A percentile compares a stretch with the other conserved stretches of the same genome.
These are phyloP conservation scores for Chlamydomonas sphaeroides DNA, from an alignment of 139 green algal species.

Conservation along the genomic window DNA sequence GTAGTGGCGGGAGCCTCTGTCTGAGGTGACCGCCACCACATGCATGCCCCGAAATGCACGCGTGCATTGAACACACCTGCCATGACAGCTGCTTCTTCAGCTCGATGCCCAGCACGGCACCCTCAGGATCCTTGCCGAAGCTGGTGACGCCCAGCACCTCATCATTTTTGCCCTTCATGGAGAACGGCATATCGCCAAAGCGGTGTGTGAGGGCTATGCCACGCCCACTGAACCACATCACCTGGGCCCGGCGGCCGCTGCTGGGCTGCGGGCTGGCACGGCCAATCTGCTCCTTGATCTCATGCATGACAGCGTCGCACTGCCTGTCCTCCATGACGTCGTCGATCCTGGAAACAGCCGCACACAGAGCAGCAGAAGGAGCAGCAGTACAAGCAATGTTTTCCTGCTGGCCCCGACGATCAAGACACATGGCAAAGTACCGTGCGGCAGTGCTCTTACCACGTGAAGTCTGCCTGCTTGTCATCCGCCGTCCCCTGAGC, in stretches of 20 bases:
- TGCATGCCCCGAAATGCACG: no score
- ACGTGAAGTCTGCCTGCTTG: not conserved
- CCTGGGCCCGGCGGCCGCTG: not conserved
- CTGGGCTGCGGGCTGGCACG: not conserved
- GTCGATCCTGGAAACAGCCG: not conserved
- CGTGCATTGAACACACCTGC: not conserved
- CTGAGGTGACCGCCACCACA: no score
- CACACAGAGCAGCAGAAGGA: not conserved
- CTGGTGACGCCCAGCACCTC: not conserved
- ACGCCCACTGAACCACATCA: conserved; percentile 1
- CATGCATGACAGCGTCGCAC: not conserved
- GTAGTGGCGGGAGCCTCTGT: no score
- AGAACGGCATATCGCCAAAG: not conserved
- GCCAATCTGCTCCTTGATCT: not conserved
- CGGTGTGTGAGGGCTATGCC: not conserved
- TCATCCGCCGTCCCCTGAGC: not conserved
- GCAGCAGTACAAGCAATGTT: not conserved
- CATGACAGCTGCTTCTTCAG: not conserved
- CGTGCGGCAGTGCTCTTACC: not conserved
- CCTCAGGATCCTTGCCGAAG: not conserved
- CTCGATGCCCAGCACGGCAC: conserved; percentile 2
- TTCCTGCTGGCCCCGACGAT: not conserved
- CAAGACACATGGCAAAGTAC: not conserved
- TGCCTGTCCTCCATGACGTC: not conserved
- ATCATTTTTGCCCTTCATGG: not conserved